Conservation (phyloP, 2,329 filamentous ascomycete species). For the Emergomyces orientalis region DNA sequence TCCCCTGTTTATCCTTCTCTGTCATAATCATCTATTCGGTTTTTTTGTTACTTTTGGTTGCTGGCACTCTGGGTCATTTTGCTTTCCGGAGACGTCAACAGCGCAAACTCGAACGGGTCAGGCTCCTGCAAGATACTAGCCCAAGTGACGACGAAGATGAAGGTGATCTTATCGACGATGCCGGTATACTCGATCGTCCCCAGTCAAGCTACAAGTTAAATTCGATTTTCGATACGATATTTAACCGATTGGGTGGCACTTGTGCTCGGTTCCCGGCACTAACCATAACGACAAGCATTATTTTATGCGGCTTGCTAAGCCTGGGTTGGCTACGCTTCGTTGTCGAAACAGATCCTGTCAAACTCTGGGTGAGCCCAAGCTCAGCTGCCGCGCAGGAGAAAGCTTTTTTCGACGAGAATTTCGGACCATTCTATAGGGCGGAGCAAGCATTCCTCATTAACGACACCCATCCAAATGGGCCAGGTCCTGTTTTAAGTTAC, state of each 20-base stretch:
- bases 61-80: conserved; percentile 62
- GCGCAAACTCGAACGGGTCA: conserved; percentile 70
- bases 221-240: conserved; percentile 67
- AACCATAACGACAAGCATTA: conserved; percentile 67
- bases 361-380: conserved; percentile 91
- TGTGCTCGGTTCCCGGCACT: conserved; percentile 77
- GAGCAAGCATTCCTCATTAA: conserved; percentile 94
- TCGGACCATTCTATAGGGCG: conserved; percentile 90
- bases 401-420: conserved; percentile 82
- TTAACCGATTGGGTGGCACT: conserved; percentile 67
- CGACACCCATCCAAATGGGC: conserved; percentile 55
- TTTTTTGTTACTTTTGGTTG: conserved; percentile 58
- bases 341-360: conserved; percentile 83
- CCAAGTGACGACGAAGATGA: conserved; percentile 92
- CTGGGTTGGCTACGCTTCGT: conserved; percentile 80
- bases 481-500: conserved; percentile 73
- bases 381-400: conserved; percentile 89
- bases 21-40: conserved; percentile 79
- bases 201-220: conserved; percentile 76
- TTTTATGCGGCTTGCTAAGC: conserved; percentile 69
- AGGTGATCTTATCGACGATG: conserved; percentile 68
- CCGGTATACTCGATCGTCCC: conserved; percentile 68
- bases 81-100: conserved; percentile 64
- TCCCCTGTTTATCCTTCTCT: conserved; percentile 91
- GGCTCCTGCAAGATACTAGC: conserved; percentile 72